Conservation (phyloP, 129 eudicot genomes). For the Sambucus nigra region DNA sequence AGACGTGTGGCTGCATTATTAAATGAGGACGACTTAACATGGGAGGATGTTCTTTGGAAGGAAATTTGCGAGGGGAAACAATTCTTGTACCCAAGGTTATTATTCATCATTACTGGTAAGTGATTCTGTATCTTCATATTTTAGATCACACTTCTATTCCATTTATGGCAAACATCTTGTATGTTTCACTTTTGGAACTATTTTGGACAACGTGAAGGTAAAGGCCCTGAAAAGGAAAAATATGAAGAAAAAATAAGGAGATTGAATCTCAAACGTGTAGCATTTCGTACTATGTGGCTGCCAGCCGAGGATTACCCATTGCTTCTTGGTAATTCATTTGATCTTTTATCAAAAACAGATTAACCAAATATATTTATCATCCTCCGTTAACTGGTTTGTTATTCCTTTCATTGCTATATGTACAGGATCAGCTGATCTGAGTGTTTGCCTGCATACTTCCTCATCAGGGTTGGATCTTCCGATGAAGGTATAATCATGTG, state of each 20-base stretch:
- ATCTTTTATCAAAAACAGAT: too few relatives aligned
- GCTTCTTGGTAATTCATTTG: conserved; percentile 71
- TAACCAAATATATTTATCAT: conserved; percentile 2
- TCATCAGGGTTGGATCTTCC: conserved; percentile 98
- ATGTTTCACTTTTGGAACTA: not conserved
- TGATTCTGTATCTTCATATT: not conserved
- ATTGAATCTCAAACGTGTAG: conserved; percentile 74
- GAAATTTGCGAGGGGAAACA: conserved; percentile 50
- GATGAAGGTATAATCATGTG: conserved; percentile 60
- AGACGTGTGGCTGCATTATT: conserved; percentile 83
- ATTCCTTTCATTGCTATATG: conserved; percentile 7
- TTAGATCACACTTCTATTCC: not conserved
- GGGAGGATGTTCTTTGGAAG: conserved; percentile 55
- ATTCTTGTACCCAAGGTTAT: conserved; percentile 62
- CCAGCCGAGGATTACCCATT: conserved; percentile 90
- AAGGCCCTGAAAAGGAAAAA: conserved; percentile 92
- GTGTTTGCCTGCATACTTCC: conserved; percentile 95
- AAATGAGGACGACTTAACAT: conserved; percentile 62
- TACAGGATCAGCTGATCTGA: conserved; percentile 93
- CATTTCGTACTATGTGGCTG: conserved; percentile 94
- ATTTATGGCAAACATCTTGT: not conserved
- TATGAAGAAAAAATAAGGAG: conserved; percentile 71
- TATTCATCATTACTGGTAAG: conserved; percentile 83
- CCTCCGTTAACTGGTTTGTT: not conserved
- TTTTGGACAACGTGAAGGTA: conserved; percentile 42